Base-by-base conservation (phyloP, 352 stramenopile species). In the Globisporangium perplexum region DNA sequence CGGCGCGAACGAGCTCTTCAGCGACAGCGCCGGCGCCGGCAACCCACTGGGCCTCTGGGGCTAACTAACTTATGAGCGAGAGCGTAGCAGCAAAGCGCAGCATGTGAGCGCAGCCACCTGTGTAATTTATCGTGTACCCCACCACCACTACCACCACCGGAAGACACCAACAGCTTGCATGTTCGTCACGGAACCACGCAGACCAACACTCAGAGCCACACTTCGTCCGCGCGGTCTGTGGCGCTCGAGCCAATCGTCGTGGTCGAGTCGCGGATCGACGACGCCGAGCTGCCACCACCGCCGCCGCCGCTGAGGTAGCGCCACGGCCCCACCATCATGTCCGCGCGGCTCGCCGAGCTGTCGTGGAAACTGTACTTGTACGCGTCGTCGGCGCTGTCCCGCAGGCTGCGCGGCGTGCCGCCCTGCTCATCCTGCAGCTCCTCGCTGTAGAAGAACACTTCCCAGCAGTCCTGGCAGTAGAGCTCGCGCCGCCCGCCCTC, bases 281-380 rank as follows among this genome's bases (percentile, higher is more conserved):
- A 74, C 46, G n/a, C n/a, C n/a, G 66, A 57, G 48, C 74, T 70
- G 57, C 78, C 66, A 42, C 55, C 68, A 52, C 65, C 54, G 47
- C 74, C 66, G 47, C 55, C 65, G 57, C 65, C 54, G 44, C 74
- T 58, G n/a, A 75, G 55, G 46, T 81, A 74, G 3, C 65, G 69
- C 77, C 77, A 88, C 52, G 72, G 66, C 31, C 73, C 59, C 28
- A 24, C 3, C 44, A 85, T 72, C 43, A 83, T 72, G 47, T 86
- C 79, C 26, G 72, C 66, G 30, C 68, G 58, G 36, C 67, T 83
- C 35, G 78, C 65, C 0, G 68, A 67, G 70, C 74, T 86, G 63
- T 88, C 79, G 59, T 90, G 77, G 60, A 88, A 83, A 43, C 79
- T 90, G 66, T 90, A 90, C 68, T 88, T 81, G 43, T 77, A 69